Percentiles rank a stretch among this genome's conserved stretches.
Evolutionary conservation across 371 early-diverging fungal species (phyloP).

Genomic region (Mucor ambiguus): DNA sequence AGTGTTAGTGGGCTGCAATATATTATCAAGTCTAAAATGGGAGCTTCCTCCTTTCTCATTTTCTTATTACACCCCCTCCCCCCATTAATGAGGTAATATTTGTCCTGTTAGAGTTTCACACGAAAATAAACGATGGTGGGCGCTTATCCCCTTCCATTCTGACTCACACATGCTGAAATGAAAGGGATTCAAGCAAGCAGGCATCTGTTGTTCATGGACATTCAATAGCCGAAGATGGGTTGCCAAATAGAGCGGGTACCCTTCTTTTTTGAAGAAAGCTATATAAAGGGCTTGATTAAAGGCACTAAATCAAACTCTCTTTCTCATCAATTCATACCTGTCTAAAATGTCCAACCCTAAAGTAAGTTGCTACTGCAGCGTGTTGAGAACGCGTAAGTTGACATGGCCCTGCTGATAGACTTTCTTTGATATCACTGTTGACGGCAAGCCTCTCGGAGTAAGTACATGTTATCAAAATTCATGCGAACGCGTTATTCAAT

Average conservation of each 20-base stretch:
- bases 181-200: neutral
- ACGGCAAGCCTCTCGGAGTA: constrained; percentile 55
- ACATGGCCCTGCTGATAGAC: constrained; percentile 20
- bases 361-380: neutral
- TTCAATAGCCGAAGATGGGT: neutral
- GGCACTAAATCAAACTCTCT: neutral
- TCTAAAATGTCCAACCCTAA: constrained; percentile 15
- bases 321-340: neutral
- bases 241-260: constrained; percentile 1
- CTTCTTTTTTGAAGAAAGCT: neutral
- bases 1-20: neutral
- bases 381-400: neutral
- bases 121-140: neutral
- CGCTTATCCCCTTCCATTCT: neutral
- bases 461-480: constrained; percentile 13
- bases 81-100: constrained; percentile 19
- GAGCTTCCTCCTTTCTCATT: neutral
- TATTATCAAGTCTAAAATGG: neutral
- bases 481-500: constrained; percentile 1
- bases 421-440: constrained; percentile 60
- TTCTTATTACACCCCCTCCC: constrained; percentile 2
- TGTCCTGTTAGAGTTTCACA: constrained; percentile 5
- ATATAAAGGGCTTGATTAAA: neutral
- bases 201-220: neutral
- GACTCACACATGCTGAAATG: constrained; percentile 1